Conservation (phyloP, 805 yeast genomes). For the Cyberlindnera bimundalis region DNA sequence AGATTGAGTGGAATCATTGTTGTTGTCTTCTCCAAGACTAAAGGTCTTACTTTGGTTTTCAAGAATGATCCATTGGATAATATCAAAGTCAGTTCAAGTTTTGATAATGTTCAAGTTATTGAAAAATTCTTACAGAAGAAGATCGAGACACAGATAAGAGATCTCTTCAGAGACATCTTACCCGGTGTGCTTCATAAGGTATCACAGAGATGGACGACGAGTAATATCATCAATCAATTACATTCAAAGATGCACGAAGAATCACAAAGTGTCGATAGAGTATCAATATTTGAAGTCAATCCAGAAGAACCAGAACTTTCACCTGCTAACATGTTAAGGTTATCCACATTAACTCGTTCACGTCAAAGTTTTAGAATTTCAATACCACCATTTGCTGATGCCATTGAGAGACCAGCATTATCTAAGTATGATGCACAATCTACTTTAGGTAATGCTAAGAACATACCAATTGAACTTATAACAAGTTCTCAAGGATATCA, state of each 20-base stretch:
- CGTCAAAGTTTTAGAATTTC: conserved; percentile 78
- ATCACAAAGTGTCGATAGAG: conserved; percentile 27
- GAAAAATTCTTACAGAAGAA: conserved; percentile 81
- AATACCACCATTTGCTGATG: conserved; percentile 54
- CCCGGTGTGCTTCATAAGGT: conserved; percentile 78
- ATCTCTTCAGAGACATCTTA: conserved; percentile 76
- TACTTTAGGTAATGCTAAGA: conserved; percentile 17
- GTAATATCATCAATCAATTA: conserved; percentile 30
- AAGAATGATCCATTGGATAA: conserved; percentile 85
- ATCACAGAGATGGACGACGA: conserved; percentile 59
- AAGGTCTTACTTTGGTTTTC: conserved; percentile 83
- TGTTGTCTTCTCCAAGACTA: conserved; percentile 74
- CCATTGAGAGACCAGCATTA: conserved; percentile 50
- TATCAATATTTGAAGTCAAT: conserved; percentile 48
- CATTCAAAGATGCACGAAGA: conserved; percentile 24
- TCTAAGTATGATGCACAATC: conserved; percentile 22
- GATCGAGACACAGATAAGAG: conserved; percentile 77
- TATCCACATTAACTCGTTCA: conserved; percentile 65
- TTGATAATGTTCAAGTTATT: conserved; percentile 77
- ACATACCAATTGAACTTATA: conserved; percentile 25
- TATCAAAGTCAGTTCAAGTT: conserved; percentile 80
- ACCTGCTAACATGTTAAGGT: conserved; percentile 62
- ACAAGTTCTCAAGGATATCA: conserved; percentile 7
- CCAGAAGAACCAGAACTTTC: conserved; percentile 60
- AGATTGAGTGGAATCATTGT: conserved; percentile 77